Conservation (phyloP, 1,139 yeast genomes). For the Yamadazyma dushanensis region DNA sequence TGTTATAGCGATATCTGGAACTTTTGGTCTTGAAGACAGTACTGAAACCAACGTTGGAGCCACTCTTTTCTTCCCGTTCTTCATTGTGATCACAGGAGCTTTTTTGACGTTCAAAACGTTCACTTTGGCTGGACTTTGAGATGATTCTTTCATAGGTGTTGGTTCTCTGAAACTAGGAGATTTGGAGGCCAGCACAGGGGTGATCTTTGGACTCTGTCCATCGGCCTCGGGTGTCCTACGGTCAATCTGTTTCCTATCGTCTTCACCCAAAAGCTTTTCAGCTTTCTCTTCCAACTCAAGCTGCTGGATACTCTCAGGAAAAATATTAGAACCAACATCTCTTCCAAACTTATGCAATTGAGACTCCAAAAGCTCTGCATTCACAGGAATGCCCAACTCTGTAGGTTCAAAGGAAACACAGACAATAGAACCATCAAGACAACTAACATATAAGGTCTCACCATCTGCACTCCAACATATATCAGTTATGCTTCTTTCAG, state of each 20-base stretch:
- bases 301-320: slow-evolving; percentile 87
- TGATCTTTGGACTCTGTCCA: neutral
- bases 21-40: slow-evolving; percentile 28
- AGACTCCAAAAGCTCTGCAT: slow-evolving; percentile 62
- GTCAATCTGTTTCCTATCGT: slow-evolving; percentile 2
- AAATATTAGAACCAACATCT: slow-evolving; percentile 76
- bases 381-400: slow-evolving; percentile 75
- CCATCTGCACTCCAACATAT: slow-evolving; percentile 83
- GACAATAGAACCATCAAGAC: slow-evolving; percentile 83
- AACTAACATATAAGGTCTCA: slow-evolving; percentile 63
- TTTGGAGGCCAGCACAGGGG: too few relatives aligned
- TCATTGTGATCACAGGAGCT: slow-evolving; percentile 49
- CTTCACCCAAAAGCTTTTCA: slow-evolving; percentile 6
- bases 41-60: slow-evolving; percentile 77
- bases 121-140: slow-evolving; percentile 5
- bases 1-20: slow-evolving; percentile 6
- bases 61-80: slow-evolving; percentile 83
- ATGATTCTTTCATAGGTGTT: neutral
- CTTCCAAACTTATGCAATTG: slow-evolving; percentile 85
- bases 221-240: slow-evolving; percentile 1
- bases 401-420: slow-evolving; percentile 64
- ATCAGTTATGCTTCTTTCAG: slow-evolving; percentile 67
- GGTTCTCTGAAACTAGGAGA: too few relatives aligned
- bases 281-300: slow-evolving; percentile 68
- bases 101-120: slow-evolving; percentile 14